phyloP scores from a whole-genome alignment of 139 green algal genomes.

The Marvania coccoides region DNA sequence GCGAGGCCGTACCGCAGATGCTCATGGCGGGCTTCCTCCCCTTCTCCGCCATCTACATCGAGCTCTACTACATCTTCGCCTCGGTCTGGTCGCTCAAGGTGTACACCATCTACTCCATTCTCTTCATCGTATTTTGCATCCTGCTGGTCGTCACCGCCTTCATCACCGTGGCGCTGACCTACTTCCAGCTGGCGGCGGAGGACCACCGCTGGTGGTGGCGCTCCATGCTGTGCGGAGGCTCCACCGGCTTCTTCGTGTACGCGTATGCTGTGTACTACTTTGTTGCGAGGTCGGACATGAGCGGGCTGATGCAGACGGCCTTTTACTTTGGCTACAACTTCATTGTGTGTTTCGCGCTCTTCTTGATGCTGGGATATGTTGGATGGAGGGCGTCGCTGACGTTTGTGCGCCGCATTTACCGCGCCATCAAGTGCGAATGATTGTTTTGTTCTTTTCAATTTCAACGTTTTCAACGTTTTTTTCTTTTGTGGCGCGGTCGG shows the following conservation, averaged over 20 bases:
- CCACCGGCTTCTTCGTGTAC: slow-evolving; percentile 91
- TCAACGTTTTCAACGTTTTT: too few relatives aligned
- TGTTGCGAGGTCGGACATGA: slow-evolving; percentile 78
- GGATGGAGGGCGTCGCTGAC: slow-evolving; percentile 71
- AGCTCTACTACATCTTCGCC: slow-evolving; percentile 97
- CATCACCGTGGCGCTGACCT: slow-evolving; percentile 92
- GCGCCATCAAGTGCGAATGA: slow-evolving; percentile 59
- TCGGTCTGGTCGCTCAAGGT: slow-evolving; percentile 96
- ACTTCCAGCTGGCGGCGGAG: slow-evolving; percentile 93
- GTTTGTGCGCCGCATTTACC: slow-evolving; percentile 77
- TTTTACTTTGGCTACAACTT: slow-evolving; percentile 89
- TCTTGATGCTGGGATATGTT: slow-evolving; percentile 79
- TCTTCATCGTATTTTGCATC: slow-evolving; percentile 92
- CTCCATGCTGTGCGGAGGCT: slow-evolving; percentile 90
- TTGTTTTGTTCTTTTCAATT: too few relatives aligned
- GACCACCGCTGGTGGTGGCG: slow-evolving; percentile 96
- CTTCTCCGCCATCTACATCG: slow-evolving; percentile 97
- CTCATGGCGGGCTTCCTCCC: slow-evolving; percentile 90
- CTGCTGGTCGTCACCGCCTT: slow-evolving; percentile 90
- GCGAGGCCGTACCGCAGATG: slow-evolving; percentile 76
- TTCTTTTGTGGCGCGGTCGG: too few relatives aligned
- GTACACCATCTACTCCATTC: slow-evolving; percentile 92
- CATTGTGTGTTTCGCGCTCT: slow-evolving; percentile 50
- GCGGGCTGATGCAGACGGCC: slow-evolving; percentile 66
- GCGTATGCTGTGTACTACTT: slow-evolving; percentile 99